These are phyloP conservation scores for Colletotrichum chrysophilum DNA, from an alignment of 2,329 filamentous ascomycete genomes.

Conservation along the genomic window DNA sequence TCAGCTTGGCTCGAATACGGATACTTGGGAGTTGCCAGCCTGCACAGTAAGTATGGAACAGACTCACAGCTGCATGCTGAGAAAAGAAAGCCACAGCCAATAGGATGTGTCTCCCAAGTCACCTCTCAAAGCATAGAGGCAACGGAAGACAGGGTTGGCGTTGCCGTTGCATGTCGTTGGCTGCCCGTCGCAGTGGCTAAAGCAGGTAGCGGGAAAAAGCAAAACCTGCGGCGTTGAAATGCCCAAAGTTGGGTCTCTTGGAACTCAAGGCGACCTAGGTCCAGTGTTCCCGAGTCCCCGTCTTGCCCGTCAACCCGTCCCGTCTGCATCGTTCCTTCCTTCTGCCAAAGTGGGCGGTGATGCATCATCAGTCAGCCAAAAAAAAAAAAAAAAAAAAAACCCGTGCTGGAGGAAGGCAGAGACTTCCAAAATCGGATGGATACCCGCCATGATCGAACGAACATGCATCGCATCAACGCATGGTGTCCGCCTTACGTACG, in stretches of 20 bases:
- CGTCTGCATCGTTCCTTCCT: neutral
- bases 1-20: neutral
- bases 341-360: neutral
- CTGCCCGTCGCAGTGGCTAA: neutral
- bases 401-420: neutral
- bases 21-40: neutral
- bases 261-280: neutral
- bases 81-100: slow-evolving; percentile 4
- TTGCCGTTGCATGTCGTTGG: neutral
- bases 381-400: neutral
- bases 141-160: neutral
- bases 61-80: neutral
- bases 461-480: slow-evolving; percentile 1
- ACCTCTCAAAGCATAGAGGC: neutral
- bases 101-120: neutral
- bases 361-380: neutral
- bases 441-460: slow-evolving; percentile 9
- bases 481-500: slow-evolving; percentile 9
- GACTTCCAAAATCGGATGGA: neutral
- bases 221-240: neutral
- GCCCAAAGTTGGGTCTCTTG: neutral
- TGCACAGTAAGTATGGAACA: neutral
- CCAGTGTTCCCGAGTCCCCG: neutral
- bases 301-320: neutral
- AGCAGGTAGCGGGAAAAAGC: slow-evolving; percentile 8